These are phyloP conservation scores for Avena atlantica DNA, from an alignment of 176 grass and related monocot species.

Conservation along the genomic window DNA sequence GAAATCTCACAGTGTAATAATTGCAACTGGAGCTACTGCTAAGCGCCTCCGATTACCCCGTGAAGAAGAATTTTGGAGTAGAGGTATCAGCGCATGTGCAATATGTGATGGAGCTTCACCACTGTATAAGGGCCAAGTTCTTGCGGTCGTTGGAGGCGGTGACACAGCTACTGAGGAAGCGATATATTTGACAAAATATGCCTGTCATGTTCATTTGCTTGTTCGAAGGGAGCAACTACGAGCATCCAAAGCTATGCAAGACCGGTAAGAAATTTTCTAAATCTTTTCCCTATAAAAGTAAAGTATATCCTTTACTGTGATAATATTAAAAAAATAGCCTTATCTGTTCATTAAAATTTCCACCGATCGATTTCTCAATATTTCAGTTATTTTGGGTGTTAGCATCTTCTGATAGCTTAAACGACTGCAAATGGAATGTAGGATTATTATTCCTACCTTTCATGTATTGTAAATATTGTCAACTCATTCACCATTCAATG, in stretches of 20 bases:
- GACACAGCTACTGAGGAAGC: constrained; percentile 95
- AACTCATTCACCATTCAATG: background rate
- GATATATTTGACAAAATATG: constrained; percentile 98
- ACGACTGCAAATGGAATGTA: background rate
- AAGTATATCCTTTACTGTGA: background rate
- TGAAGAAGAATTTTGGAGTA: constrained; percentile 99
- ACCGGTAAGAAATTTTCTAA: constrained; percentile 64
- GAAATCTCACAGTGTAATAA: constrained; percentile 82
- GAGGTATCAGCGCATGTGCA: constrained; percentile 96
- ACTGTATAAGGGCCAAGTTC: constrained; percentile 84
- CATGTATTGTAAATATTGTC: background rate
- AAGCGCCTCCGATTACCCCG: constrained; percentile 77
- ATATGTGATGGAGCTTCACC: constrained; percentile 99
- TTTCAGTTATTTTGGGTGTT: constrained; percentile 26
- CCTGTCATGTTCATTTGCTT: constrained; percentile 93
- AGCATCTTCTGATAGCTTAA: background rate
- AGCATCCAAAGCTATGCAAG: constrained; percentile 99
- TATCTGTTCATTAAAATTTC: constrained; percentile 31
- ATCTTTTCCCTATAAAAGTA: background rate
- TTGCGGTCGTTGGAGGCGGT: constrained; percentile 94
- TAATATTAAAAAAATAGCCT: background rate
- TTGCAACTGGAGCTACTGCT: constrained; percentile 95
- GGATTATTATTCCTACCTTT: background rate
- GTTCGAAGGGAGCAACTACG: constrained; percentile 68
- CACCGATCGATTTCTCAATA: background rate